Percentiles rank a stretch among this genome's conserved stretches.
These are phyloP conservation scores for Sporisorium sorghi DNA, from an alignment of 1,284 basidiomycete genomes.

Conservation along the genomic window DNA sequence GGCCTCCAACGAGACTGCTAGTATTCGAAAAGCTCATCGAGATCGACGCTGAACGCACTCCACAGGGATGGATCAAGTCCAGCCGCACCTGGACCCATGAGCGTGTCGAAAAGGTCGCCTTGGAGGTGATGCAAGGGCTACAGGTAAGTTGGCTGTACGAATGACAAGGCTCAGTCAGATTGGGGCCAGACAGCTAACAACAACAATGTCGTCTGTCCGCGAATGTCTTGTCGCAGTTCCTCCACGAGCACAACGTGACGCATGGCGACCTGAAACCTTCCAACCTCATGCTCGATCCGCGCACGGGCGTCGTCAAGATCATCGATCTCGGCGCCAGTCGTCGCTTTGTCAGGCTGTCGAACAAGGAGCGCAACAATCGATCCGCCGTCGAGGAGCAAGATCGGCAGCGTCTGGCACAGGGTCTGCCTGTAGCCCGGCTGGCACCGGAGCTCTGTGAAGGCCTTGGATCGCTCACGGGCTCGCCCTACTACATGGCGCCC, in stretches of 20 bases:
- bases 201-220: not conserved
- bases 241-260: slow-evolving; percentile 56
- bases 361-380: slow-evolving; percentile 50
- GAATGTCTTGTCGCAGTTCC: slow-evolving; percentile 22
- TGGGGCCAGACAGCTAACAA: not conserved
- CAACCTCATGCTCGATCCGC: slow-evolving; percentile 60
- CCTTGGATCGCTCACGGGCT: slow-evolving; percentile 60
- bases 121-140: slow-evolving; percentile 51
- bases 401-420: slow-evolving; percentile 11
- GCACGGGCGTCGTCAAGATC: slow-evolving; percentile 56
- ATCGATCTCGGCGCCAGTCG: slow-evolving; percentile 60
- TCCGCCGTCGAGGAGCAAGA: slow-evolving; percentile 57
- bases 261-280: slow-evolving; percentile 63
- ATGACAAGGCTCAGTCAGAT: not conserved
- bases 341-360: slow-evolving; percentile 54
- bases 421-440: slow-evolving; percentile 12
- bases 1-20: slow-evolving; percentile 50
- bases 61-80: slow-evolving; percentile 47
- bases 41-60: slow-evolving; percentile 47
- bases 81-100: slow-evolving; percentile 42
- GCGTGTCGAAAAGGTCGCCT: slow-evolving; percentile 53
- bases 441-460: slow-evolving; percentile 50
- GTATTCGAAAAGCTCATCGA: slow-evolving; percentile 61
- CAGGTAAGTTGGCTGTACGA: slow-evolving; percentile 21
- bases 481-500: slow-evolving; percentile 61